Evolutionary conservation across 176 grass and related monocot species (phyloP).

Genomic region (Aegilops sharonensis): DNA sequence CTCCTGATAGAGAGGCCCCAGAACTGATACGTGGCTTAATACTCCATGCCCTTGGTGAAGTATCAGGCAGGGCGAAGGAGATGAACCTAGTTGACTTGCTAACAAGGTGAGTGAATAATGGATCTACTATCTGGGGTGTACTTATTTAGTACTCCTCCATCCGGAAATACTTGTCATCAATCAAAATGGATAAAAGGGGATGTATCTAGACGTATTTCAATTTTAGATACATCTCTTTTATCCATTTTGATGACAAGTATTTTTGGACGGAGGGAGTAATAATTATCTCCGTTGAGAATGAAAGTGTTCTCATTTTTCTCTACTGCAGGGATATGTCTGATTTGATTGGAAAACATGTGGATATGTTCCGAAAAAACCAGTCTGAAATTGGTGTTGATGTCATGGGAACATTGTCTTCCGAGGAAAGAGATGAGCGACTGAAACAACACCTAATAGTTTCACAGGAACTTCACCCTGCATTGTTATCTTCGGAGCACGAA

Average conservation of each 20-base stretch:
- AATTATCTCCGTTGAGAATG: constrained; percentile 8
- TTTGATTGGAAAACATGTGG: constrained; percentile 81
- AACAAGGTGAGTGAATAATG: constrained; percentile 59
- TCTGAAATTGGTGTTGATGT: constrained; percentile 74
- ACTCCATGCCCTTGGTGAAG: constrained; percentile 82
- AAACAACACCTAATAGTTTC: constrained; percentile 84
- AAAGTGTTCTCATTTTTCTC: neutral
- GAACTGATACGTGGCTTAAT: constrained; percentile 81
- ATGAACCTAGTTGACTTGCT: constrained; percentile 95
- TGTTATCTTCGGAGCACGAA: constrained; percentile 91
- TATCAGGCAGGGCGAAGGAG: constrained; percentile 76
- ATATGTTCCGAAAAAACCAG: constrained; percentile 90
- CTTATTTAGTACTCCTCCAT: neutral
- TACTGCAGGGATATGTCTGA: constrained; percentile 81
- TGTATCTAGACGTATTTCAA: too few relatives aligned
- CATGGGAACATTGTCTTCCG: constrained; percentile 86
- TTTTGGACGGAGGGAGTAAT: neutral
- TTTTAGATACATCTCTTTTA: too few relatives aligned
- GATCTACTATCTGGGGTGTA: constrained; percentile 18
- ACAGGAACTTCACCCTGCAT: constrained; percentile 89
- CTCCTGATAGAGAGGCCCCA: constrained; percentile 84
- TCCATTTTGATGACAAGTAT: too few relatives aligned
- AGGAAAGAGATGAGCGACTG: constrained; percentile 94
- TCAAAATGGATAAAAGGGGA: too few relatives aligned
- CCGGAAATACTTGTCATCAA: too few relatives aligned